Conservation (phyloP, 1,284 basidiomycete genomes). For the Anthracocystis panici-leucophaei region DNA sequence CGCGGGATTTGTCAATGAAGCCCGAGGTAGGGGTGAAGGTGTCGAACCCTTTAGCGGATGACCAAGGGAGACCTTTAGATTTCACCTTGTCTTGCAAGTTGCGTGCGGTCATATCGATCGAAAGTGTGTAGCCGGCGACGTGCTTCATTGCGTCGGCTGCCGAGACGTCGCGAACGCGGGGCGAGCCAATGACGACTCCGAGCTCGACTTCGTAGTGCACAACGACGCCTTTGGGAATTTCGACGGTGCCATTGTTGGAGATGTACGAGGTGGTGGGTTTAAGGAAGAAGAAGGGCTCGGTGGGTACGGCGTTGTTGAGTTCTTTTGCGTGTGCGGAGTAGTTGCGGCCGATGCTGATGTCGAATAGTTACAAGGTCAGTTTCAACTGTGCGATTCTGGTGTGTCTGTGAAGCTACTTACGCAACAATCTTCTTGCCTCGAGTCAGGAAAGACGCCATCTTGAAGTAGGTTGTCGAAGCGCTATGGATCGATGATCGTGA, state of each 20-base stretch:
- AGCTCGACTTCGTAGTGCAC: constrained; percentile 98
- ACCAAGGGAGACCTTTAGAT: constrained; percentile 93
- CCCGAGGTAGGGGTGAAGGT: constrained; percentile 82
- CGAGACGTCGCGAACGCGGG: constrained; percentile 83
- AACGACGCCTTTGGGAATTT: constrained; percentile 85
- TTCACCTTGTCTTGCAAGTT: constrained; percentile 95
- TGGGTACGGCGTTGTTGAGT: constrained; percentile 87
- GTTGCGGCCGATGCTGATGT: constrained; percentile 70
- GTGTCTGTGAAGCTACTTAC: constrained; percentile 19
- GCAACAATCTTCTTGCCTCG: constrained; percentile 55
- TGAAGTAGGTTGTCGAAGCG: not conserved
- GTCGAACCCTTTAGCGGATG: constrained; percentile 89
- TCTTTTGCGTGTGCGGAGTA: constrained; percentile 86
- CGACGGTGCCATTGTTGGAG: constrained; percentile 78
- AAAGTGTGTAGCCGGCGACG: constrained; percentile 92
- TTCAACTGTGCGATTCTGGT: not conserved
- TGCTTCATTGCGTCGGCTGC: constrained; percentile 79
- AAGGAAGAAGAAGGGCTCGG: constrained; percentile 97
- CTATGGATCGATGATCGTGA: constrained; percentile 5
- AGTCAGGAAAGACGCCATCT: constrained; percentile 44
- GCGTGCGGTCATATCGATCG: constrained; percentile 93
- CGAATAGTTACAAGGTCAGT: not conserved
- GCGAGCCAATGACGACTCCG: constrained; percentile 88
- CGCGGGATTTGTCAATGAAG: constrained; percentile 82
- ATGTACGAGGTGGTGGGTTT: constrained; percentile 95